phyloP scores from a whole-genome alignment of 2,329 filamentous ascomycete genomes.

The Cordyceps farinosa region DNA sequence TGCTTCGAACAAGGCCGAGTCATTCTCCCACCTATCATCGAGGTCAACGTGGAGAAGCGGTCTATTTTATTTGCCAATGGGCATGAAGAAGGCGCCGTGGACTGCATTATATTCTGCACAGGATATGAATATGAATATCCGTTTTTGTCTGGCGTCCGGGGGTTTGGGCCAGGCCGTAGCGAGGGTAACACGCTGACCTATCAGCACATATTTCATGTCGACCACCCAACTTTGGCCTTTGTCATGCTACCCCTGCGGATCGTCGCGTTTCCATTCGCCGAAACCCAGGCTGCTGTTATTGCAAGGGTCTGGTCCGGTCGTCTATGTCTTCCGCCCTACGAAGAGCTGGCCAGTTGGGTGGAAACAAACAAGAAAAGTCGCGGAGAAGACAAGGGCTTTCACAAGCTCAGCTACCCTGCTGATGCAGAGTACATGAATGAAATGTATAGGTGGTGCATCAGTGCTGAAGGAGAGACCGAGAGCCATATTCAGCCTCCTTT shows the following conservation, averaged over 20 bases:
- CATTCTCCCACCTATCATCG: no score
- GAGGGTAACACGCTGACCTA: neutral
- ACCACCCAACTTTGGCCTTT: neutral
- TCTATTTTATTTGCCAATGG: slow-evolving; percentile 4
- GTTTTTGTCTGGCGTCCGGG: neutral
- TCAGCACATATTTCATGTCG: slow-evolving; percentile 1
- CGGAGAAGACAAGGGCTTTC: no score
- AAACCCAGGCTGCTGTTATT: neutral
- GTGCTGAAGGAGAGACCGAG: slow-evolving; percentile 1
- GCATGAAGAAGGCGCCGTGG: neutral
- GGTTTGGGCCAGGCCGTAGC: neutral
- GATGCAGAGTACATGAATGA: neutral
- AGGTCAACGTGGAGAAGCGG: neutral
- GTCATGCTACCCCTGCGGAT: neutral
- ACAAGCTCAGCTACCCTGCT: no score
- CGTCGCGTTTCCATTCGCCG: slow-evolving; percentile 1
- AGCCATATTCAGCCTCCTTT: slow-evolving; percentile 2
- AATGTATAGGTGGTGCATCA: slow-evolving; percentile 5
- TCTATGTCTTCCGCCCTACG: neutral
- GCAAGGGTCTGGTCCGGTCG: slow-evolving; percentile 3
- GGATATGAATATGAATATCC: neutral
- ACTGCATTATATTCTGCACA: slow-evolving; percentile 4
- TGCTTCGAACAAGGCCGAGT: no score
- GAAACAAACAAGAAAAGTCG: no score
- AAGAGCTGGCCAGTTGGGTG: no score